These are phyloP conservation scores for Malus hybrid DNA, from an alignment of 331 rosid species.

Conservation along the genomic window DNA sequence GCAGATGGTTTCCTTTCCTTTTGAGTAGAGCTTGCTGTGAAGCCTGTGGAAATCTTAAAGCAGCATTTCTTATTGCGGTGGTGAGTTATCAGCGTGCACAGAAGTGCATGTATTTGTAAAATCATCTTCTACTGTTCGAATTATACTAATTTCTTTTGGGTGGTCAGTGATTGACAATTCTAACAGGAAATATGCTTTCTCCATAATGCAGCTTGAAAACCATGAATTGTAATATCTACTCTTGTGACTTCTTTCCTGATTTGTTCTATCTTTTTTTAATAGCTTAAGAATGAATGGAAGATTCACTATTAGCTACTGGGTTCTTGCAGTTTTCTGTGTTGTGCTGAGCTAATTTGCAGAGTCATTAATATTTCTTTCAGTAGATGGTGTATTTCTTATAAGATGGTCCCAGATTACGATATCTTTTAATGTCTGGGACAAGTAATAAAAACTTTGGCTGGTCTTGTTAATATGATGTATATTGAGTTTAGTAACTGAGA, in stretches of 20 bases:
- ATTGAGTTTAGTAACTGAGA: background rate
- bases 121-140: background rate
- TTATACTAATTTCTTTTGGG: background rate
- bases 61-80: constrained; percentile 97
- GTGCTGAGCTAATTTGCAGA: background rate
- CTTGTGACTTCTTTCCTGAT: background rate
- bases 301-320: background rate
- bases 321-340: background rate
- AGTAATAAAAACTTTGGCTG: background rate
- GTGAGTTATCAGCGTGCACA: constrained; percentile 38
- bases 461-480: background rate
- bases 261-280: background rate
- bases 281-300: background rate
- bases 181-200: background rate
- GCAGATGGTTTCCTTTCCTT: constrained; percentile 98
- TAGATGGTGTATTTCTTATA: background rate
- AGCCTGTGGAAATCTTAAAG: constrained; percentile 99
- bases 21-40: constrained; percentile 87
- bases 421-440: background rate
- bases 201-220: background rate
- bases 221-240: background rate
- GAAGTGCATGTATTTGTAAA: background rate
- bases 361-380: background rate
- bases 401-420: background rate
- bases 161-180: background rate